These are phyloP conservation scores for Clarkia xantiana DNA, from an alignment of 345 rosid species.

Conservation along the genomic window DNA sequence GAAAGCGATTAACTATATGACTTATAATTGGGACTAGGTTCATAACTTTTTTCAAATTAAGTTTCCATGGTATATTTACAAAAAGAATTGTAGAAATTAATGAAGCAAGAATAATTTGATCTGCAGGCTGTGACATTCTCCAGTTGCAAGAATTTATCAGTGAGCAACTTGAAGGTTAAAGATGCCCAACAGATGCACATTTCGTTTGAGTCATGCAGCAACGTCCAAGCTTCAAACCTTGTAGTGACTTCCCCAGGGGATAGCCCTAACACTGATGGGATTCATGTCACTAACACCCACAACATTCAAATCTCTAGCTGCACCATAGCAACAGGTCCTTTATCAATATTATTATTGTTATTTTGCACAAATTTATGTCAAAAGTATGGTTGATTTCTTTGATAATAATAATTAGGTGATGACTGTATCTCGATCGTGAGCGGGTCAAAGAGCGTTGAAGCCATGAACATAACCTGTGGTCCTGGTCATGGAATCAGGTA, in stretches of 20 bases:
- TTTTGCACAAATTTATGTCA: too few relatives aligned
- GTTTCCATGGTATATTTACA: too few relatives aligned
- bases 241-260: conserved; percentile 33
- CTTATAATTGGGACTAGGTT: too few relatives aligned
- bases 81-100: too few relatives aligned
- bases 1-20: too few relatives aligned
- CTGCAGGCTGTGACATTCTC: conserved; percentile 72
- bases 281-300: conserved; percentile 50
- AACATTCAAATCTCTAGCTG: conserved; percentile 40
- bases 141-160: conserved; percentile 32
- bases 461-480: conserved; percentile 38
- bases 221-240: conserved; percentile 39
- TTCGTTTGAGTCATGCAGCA: conserved; percentile 33
- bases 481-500: conserved; percentile 77
- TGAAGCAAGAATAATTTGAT: too few relatives aligned
- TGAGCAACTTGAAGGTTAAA: conserved; percentile 33
- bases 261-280: conserved; percentile 90
- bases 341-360: too few relatives aligned
- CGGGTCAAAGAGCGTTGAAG: conserved; percentile 40
- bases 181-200: conserved; percentile 68
- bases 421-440: conserved; percentile 62
- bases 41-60: too few relatives aligned
- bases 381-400: too few relatives aligned
- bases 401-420: too few relatives aligned
- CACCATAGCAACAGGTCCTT: conserved; percentile 57